These are phyloP conservation scores for Trichocladium uniseriatum DNA, from an alignment of 495 filamentous ascomycete genomes.

Conservation along the genomic window DNA sequence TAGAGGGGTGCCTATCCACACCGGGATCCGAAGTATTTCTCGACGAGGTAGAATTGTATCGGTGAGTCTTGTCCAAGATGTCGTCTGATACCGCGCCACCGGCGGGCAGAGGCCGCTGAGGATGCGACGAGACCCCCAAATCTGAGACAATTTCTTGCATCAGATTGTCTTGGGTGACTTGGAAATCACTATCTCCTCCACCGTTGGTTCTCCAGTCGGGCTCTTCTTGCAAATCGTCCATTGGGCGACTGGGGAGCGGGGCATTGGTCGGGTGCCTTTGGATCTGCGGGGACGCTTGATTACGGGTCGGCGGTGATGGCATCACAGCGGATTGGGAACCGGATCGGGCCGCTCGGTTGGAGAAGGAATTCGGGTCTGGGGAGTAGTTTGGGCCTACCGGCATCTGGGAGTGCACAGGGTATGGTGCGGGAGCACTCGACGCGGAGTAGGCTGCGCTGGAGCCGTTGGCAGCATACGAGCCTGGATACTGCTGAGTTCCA, in stretches of 20 bases:
- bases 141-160: conserved; percentile 48
- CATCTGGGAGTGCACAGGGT: conserved; percentile 39
- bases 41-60: conserved; percentile 44
- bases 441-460: conserved; percentile 24
- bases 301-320: conserved; percentile 30
- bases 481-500: conserved; percentile 20
- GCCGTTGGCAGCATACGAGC: conserved; percentile 27
- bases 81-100: conserved; percentile 36
- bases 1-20: conserved; percentile 38
- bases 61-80: conserved; percentile 34
- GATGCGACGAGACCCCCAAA: conserved; percentile 26
- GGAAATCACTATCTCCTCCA: conserved; percentile 24
- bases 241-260: conserved; percentile 44
- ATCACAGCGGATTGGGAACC: conserved; percentile 35
- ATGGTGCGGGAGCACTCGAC: conserved; percentile 33
- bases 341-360: conserved; percentile 32
- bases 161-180: conserved; percentile 38
- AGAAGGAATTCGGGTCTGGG: conserved; percentile 34
- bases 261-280: conserved; percentile 46
- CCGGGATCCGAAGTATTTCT: conserved; percentile 24
- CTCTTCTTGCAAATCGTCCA: conserved; percentile 35
- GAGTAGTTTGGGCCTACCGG: conserved; percentile 39
- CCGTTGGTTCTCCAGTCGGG: conserved; percentile 29
- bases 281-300: conserved; percentile 27
- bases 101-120: conserved; percentile 22